Percentiles rank a stretch among this genome's conserved stretches.
Evolutionary conservation across 306 rosid species (phyloP).

Genomic region (Cucumis cinereus): DNA sequence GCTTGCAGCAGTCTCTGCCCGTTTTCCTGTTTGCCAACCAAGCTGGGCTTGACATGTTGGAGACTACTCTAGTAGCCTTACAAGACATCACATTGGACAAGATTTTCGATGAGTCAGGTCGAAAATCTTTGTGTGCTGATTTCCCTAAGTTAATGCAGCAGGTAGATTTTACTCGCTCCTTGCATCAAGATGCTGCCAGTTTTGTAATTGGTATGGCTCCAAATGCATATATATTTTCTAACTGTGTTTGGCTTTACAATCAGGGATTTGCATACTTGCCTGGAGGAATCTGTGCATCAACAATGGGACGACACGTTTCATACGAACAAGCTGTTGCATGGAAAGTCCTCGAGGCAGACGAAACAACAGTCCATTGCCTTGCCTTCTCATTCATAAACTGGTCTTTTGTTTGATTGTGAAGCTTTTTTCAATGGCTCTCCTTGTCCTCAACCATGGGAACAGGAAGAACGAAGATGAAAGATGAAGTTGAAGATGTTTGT

Average conservation of each 20-base stretch:
- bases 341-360: constrained; percentile 78
- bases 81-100: constrained; percentile 92
- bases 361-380: constrained; percentile 65
- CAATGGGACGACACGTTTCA: constrained; percentile 80
- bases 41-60: constrained; percentile 95
- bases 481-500: neutral
- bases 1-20: constrained; percentile 46
- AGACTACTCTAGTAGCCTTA: constrained; percentile 78
- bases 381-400: constrained; percentile 88
- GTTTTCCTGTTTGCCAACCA: constrained; percentile 88
- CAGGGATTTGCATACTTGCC: constrained; percentile 84
- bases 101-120: constrained; percentile 80
- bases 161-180: constrained; percentile 23
- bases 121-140: constrained; percentile 58
- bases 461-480: neutral
- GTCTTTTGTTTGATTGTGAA: constrained; percentile 75
- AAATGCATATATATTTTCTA: neutral
- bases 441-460: neutral
- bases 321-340: constrained; percentile 89
- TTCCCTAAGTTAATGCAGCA: constrained; percentile 86
- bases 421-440: constrained; percentile 4
- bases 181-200: neutral
- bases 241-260: neutral
- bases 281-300: constrained; percentile 82
- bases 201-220: neutral